Conservation (phyloP, 805 yeast genomes). For the Ascoidea tarda region DNA sequence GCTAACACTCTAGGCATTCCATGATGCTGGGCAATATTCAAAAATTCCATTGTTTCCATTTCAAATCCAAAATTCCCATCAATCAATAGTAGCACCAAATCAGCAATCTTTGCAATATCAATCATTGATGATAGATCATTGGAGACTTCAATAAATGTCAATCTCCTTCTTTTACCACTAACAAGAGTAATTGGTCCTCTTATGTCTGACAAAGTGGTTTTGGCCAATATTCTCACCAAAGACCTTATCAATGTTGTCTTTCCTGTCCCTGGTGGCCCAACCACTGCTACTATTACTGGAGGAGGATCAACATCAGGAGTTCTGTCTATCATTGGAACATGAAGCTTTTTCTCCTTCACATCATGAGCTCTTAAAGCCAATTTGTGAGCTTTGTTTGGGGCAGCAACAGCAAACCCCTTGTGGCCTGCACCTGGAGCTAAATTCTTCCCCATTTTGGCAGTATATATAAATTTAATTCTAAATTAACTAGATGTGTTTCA, state of each 20-base stretch:
- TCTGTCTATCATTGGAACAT: conserved; percentile 95
- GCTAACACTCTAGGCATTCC: conserved; percentile 98
- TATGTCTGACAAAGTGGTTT: conserved; percentile 71
- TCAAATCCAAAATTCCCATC: conserved; percentile 98
- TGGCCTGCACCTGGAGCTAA: not conserved
- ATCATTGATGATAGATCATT: conserved; percentile 93
- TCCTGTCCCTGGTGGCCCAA: conserved; percentile 99
- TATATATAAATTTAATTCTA: too few relatives aligned
- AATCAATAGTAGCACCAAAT: conserved; percentile 72
- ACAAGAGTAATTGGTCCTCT: conserved; percentile 97
- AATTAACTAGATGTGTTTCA: too few relatives aligned
- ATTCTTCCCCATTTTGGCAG: not conserved
- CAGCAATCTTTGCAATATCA: conserved; percentile 92
- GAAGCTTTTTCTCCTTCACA: conserved; percentile 64
- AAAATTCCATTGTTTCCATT: conserved; percentile 99
- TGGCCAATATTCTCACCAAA: conserved; percentile 73
- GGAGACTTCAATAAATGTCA: conserved; percentile 85
- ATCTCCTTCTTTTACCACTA: conserved; percentile 83
- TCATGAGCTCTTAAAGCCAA: conserved; percentile 80
- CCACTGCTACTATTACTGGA: conserved; percentile 90
- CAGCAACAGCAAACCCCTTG: conserved; percentile 69
- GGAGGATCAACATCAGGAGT: conserved; percentile 98
- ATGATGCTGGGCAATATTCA: conserved; percentile 92
- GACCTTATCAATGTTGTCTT: conserved; percentile 88
- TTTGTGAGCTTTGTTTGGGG: conserved; percentile 76